These are phyloP conservation scores for Synchytrium microbalum DNA, from an alignment of 371 early-diverging fungal species.

Conservation along the genomic window DNA sequence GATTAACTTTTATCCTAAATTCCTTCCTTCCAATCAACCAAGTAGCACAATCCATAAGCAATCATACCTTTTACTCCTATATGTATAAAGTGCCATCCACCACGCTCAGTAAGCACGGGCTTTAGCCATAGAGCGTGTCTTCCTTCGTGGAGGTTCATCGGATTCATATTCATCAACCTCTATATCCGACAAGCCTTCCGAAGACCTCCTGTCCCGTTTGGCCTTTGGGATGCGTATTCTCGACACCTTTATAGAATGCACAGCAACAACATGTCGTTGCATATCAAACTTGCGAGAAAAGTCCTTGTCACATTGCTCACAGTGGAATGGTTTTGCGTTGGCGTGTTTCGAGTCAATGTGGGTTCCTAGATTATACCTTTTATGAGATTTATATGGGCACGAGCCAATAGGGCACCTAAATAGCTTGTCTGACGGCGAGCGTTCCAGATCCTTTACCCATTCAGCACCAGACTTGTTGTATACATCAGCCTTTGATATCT, in stretches of 20 bases:
- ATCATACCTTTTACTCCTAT: too few relatives aligned
- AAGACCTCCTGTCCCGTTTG: too few relatives aligned
- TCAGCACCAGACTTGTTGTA: background rate
- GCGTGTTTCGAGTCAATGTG: constrained; percentile 8
- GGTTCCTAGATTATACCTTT: constrained; percentile 11
- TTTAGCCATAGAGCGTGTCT: too few relatives aligned
- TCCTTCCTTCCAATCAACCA: too few relatives aligned
- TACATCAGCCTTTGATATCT: background rate
- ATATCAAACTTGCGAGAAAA: constrained; percentile 12
- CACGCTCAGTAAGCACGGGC: too few relatives aligned
- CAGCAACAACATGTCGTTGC: constrained; percentile 2
- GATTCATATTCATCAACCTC: too few relatives aligned
- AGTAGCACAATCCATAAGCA: too few relatives aligned
- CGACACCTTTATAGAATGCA: background rate
- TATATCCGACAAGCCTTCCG: too few relatives aligned
- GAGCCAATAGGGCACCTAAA: background rate
- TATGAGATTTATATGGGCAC: background rate
- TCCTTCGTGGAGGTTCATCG: too few relatives aligned
- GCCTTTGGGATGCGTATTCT: too few relatives aligned
- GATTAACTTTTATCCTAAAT: too few relatives aligned
- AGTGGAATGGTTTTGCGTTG: background rate
- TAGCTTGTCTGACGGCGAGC: background rate
- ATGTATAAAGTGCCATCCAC: too few relatives aligned
- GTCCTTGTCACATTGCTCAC: constrained; percentile 1
- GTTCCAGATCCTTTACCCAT: background rate